Conservation (phyloP, 1,284 basidiomycete species). For the Sphagnurus paluster region DNA sequence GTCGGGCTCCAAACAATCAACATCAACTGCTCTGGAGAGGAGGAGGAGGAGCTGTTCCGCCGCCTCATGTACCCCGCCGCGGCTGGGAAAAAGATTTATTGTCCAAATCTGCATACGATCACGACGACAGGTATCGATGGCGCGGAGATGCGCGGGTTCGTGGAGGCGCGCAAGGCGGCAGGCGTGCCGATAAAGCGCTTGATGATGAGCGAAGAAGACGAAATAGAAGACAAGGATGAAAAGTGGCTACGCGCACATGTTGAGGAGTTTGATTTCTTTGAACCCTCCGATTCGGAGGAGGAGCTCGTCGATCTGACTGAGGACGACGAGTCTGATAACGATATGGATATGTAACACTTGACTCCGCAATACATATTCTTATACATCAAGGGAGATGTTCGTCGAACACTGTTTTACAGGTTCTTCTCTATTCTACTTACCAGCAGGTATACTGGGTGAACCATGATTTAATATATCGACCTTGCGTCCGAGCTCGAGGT, state of each 20-base stretch:
- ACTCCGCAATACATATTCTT: no score
- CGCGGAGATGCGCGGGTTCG: constrained; percentile 39
- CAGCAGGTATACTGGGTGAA: background rate
- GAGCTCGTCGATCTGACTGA: constrained; percentile 28
- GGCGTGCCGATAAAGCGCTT: constrained; percentile 47
- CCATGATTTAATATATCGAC: no score
- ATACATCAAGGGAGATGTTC: no score
- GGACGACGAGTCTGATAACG: constrained; percentile 12
- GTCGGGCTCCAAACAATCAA: constrained; percentile 41
- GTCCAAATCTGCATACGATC: constrained; percentile 45
- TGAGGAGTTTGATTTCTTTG: constrained; percentile 48
- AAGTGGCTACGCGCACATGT: constrained; percentile 48
- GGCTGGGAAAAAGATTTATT: constrained; percentile 24
- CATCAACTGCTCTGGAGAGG: constrained; percentile 39
- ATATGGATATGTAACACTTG: no score
- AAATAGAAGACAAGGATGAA: constrained; percentile 35
- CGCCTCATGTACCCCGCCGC: constrained; percentile 30
- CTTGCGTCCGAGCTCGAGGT: no score
- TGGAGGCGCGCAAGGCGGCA: constrained; percentile 39
- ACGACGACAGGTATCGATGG: constrained; percentile 45
- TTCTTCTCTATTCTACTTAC: no score
- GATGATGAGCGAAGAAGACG: constrained; percentile 42
- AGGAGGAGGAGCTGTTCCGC: constrained; percentile 38
- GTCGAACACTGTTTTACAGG: no score
- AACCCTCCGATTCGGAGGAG: constrained; percentile 43